phyloP scores from a whole-genome alignment of 129 eudicot genomes.

The Cynara cardunculus region DNA sequence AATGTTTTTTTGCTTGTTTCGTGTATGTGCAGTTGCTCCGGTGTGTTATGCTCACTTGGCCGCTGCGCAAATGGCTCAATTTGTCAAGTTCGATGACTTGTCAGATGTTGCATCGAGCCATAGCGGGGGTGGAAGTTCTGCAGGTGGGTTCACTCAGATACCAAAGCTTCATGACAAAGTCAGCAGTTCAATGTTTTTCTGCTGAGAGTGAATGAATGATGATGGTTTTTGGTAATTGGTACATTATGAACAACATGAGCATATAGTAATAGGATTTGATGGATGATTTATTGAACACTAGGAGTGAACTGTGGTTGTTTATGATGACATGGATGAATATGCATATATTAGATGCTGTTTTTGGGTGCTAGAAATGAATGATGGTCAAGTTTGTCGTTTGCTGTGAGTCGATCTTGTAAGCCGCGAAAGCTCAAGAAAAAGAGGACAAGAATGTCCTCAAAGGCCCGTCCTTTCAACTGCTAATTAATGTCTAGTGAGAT shows the following conservation, averaged over 20 bases:
- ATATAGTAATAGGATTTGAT: not conserved
- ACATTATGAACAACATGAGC: not conserved
- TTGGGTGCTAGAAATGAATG: not conserved
- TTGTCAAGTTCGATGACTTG: conserved; percentile 64
- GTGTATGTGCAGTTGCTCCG: conserved; percentile 59
- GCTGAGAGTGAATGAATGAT: conserved; percentile 1
- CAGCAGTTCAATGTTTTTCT: conserved; percentile 79
- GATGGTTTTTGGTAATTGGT: not conserved
- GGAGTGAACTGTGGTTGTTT: not conserved
- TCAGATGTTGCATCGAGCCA: conserved; percentile 65
- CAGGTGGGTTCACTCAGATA: conserved; percentile 41
- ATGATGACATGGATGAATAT: not conserved
- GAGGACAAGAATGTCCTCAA: too few species aligned
- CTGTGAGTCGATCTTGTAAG: too few species aligned
- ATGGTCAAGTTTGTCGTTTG: not conserved
- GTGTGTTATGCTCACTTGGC: conserved; percentile 88
- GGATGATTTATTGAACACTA: too few species aligned
- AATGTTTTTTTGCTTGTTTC: not conserved
- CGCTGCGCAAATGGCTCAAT: conserved; percentile 67
- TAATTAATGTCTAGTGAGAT: too few species aligned
- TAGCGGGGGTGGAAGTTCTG: conserved; percentile 50
- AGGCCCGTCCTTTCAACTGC: too few species aligned
- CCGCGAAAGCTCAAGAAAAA: too few species aligned
- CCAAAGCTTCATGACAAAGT: conserved; percentile 56
- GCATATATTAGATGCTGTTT: not conserved